Evolutionary conservation across 2,329 filamentous ascomycete genomes (phyloP).

Genomic region (Tricladium varicosporioides): DNA sequence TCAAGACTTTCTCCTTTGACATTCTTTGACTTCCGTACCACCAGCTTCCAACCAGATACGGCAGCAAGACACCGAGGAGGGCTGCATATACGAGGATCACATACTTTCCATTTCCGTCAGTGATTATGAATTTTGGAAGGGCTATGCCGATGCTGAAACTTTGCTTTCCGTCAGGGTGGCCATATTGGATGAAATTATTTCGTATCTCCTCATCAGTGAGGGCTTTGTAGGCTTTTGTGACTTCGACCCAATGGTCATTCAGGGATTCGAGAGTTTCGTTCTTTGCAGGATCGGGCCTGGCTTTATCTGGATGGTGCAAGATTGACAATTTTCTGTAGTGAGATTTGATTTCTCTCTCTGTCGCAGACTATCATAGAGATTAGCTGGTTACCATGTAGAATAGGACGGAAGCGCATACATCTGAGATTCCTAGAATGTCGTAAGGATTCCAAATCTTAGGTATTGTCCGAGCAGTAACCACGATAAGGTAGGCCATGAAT

Average conservation of each 20-base stretch:
- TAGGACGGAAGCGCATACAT: constrained; percentile 49
- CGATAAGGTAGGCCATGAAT: constrained; percentile 89
- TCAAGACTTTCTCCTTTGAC: constrained; percentile 89
- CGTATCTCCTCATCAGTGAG: constrained; percentile 96
- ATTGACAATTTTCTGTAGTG: constrained; percentile 86
- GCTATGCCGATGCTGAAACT: constrained; percentile 97
- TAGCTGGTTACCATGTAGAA: constrained; percentile 13
- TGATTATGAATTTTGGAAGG: constrained; percentile 86
- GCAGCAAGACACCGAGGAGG: constrained; percentile 84
- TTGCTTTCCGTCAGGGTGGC: constrained; percentile 97
- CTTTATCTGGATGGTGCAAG: constrained; percentile 91
- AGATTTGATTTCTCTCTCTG: constrained; percentile 87
- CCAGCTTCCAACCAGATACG: constrained; percentile 93
- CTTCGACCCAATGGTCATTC: constrained; percentile 87
- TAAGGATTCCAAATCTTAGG: constrained; percentile 95
- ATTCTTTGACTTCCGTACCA: constrained; percentile 95
- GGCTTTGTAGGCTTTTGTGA: constrained; percentile 97
- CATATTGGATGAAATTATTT: constrained; percentile 95
- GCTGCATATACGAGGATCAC: constrained; percentile 86
- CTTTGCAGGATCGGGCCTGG: constrained; percentile 75
- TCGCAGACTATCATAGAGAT: constrained; percentile 58
- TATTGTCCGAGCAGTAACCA: constrained; percentile 67
- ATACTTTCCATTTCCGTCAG: constrained; percentile 93
- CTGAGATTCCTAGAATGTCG: constrained; percentile 83
- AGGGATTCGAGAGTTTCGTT: constrained; percentile 85